Base-by-base conservation (phyloP, 345 rosid species). In the Arabis alpina region DNA sequence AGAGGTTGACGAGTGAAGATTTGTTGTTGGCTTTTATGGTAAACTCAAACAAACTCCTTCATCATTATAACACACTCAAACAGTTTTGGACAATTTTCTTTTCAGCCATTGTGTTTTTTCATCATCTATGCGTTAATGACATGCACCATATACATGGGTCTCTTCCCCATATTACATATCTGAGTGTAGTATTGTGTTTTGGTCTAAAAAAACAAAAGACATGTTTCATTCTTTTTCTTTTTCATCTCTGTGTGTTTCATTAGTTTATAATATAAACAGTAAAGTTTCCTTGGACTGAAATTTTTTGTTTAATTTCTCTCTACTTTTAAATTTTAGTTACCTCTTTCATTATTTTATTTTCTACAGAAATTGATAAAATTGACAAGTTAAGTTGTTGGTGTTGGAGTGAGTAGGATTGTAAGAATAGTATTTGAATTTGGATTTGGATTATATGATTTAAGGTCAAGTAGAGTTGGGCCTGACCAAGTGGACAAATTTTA, bases 1-100 rank as follows among this genome's bases (percentile, higher is more conserved):
- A 2, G 94, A 85, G 81, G 92, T 91, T 48, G 97, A 91, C 53
- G 90, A 88, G 45, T 85, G 73, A 82, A 72, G 49, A 64, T 36
- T 60, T 70, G 71, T 70, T 56, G 61, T 63, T 63, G 37, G 65
- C 54, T 48, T 70, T n/a, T 41, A 36, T 37, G 78, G 68, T 67
- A 74, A 67, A 53, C 78, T 61, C 36, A 43, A 28, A n/a, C 66
- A 34, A 28, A 10, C 66, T 66, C 41, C 13, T 58, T 40, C 23
- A 57, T 65, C 40, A 65, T 54, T 54, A 23, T 10, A 9, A 14
- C 54, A 73, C 13, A 44, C 64, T 72, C 11, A 3, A 42, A 49
- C 58, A 65, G 71, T 49, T 65, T 73, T 65, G 72, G 45, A 73
- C 66, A 41, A 16, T 15, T 37, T 49, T 16, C 27, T 44, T 62